Evolutionary conservation across 805 yeast species (phyloP).

Genomic region (Candida namnaoensis): DNA sequence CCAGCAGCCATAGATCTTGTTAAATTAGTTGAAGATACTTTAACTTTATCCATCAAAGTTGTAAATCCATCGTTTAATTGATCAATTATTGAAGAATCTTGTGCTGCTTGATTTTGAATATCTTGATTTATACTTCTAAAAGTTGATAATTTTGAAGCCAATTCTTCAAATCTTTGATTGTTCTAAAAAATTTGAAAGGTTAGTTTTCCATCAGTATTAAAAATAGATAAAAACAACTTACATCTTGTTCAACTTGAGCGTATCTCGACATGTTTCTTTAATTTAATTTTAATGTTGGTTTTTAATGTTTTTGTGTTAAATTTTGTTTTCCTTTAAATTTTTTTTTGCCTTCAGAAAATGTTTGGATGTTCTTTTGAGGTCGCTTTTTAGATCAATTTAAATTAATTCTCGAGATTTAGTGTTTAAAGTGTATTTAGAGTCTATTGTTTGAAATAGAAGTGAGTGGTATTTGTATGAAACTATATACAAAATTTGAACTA

Average conservation of each 20-base stretch:
- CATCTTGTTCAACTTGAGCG: constrained; percentile 20
- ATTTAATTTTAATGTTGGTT: too few relatives aligned
- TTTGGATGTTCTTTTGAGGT: too few relatives aligned
- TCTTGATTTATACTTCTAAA: constrained; percentile 62
- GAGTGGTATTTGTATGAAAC: too few relatives aligned
- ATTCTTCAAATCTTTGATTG: constrained; percentile 50
- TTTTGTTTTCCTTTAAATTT: too few relatives aligned
- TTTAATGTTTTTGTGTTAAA: neutral
- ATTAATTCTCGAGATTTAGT: too few relatives aligned
- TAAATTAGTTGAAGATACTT: constrained; percentile 40
- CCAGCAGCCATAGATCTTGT: constrained; percentile 51
- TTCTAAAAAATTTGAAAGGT: constrained; percentile 28
- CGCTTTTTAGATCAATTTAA: too few relatives aligned
- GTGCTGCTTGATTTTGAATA: constrained; percentile 54
- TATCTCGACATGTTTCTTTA: constrained; percentile 16
- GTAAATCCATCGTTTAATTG: constrained; percentile 43
- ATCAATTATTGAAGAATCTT: constrained; percentile 33
- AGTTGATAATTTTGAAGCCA: constrained; percentile 58
- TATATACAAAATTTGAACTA: too few relatives aligned
- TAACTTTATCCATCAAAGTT: constrained; percentile 37
- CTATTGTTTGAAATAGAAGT: too few relatives aligned
- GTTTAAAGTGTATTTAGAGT: too few relatives aligned
- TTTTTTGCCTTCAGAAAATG: too few relatives aligned
- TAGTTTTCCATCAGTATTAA: too few relatives aligned
- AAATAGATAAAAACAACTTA: neutral